These are phyloP conservation scores for Fusarium decemcellulare DNA, from an alignment of 2,329 filamentous ascomycete species.

Conservation along the genomic window DNA sequence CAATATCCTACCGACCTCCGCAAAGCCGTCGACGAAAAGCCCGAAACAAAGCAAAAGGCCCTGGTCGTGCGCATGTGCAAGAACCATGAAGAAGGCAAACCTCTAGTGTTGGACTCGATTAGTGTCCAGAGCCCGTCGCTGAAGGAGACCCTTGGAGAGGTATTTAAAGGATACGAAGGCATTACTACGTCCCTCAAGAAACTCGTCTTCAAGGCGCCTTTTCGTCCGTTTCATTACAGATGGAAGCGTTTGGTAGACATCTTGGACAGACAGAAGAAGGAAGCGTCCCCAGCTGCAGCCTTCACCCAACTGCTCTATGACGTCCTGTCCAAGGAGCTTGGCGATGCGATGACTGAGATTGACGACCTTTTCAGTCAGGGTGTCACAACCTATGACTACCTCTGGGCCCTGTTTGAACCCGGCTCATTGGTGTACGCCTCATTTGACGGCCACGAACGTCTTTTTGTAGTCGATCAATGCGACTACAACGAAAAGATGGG, in stretches of 20 bases:
- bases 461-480: not conserved
- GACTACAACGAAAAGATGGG: not conserved
- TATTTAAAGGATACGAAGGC: not conserved
- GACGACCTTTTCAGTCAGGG: not conserved
- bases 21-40: not conserved
- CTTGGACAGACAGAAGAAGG: not conserved
- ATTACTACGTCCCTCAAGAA: not conserved
- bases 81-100: not conserved
- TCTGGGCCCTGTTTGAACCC: not conserved
- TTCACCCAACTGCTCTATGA: not conserved
- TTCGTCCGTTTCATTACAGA: not conserved
- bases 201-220: not conserved
- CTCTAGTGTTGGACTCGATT: not conserved
- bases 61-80: not conserved
- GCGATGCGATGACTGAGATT: not conserved
- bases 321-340: not conserved
- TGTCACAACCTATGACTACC: not conserved
- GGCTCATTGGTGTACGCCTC: not conserved
- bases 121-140: not conserved
- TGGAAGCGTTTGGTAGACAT: not conserved
- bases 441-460: not conserved
- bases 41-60: not conserved
- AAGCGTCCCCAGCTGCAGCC: not conserved
- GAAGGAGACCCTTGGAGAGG: not conserved
- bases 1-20: not conserved